Evolutionary conservation across 352 stramenopile species (phyloP), one percentile per base, ranked within the genome.

Genomic region (Phytopythium litorale): DNA sequence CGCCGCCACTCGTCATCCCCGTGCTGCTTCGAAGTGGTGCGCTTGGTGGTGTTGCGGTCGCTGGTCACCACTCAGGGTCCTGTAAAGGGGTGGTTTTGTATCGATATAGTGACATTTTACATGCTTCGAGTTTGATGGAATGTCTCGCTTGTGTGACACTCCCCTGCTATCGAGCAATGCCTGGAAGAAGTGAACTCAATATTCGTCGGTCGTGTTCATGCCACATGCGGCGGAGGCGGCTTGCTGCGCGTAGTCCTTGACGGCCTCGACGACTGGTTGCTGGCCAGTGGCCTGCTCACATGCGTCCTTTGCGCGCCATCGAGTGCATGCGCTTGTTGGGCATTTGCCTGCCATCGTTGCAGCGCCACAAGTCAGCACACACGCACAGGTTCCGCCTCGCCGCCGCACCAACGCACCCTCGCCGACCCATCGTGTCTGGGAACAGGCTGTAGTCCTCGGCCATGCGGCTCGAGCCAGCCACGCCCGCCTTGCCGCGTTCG

Each of bases 291-390:
- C 8, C 16, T 28, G 21, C 23, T 73, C 70, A 88, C 48, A 79
- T 80, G n/a, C 82, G 80, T 43, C 80, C 77, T 65, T 89, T 89
- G 58, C 82, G 82, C 23, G 46, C 60, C 65, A 78, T 78, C 40
- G 63, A 68, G 57, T 84, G 75, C 61, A 82, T 64, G 43, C 76
- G 78, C 60, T 85, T 64, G 58, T 78, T 78, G 59, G 73, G 62
- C 15, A 73, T 63, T 65, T 73, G 57, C 66, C 70, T 73, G 62
- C 54, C 37, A 49, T 69, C 28, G 28, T 25, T 57, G 7, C 1
- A 25, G 42, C 25, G 35, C 21, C 18, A 9, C 49, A 13, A 0
- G 23, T 54, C 18, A 38, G 25, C 16, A 30, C 6, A 38, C 50
- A 33, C 18, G 35, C 35, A 40, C 9, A 9, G 12, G 35, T 11